Conservation (phyloP, 345 rosid genomes). For the Linum lewisii region DNA sequence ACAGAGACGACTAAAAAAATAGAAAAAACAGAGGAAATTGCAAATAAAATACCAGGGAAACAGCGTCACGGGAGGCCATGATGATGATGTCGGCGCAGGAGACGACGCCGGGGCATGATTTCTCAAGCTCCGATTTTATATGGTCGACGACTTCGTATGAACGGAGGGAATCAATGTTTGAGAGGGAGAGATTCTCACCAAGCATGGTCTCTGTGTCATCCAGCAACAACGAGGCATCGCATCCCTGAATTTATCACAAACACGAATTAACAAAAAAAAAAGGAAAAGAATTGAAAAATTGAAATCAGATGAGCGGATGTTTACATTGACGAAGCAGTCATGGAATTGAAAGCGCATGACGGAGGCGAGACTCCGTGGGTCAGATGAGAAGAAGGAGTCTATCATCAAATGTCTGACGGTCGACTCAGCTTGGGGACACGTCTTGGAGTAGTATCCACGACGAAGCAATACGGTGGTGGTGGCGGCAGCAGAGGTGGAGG, state of each 20-base stretch:
- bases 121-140: slow-evolving; percentile 62
- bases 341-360: slow-evolving; percentile 97
- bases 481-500: slow-evolving; percentile 15
- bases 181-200: slow-evolving; percentile 71
- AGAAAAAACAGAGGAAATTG: neutral
- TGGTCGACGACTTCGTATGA: slow-evolving; percentile 68
- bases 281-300: neutral
- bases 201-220: slow-evolving; percentile 73
- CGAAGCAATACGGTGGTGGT: slow-evolving; percentile 31
- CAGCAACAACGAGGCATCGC: slow-evolving; percentile 74
- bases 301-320: neutral
- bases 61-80: slow-evolving; percentile 91
- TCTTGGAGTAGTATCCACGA: slow-evolving; percentile 51
- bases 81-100: slow-evolving; percentile 87
- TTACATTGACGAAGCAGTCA: slow-evolving; percentile 80
- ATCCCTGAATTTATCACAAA: slow-evolving; percentile 38
- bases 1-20: neutral
- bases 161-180: slow-evolving; percentile 77
- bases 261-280: neutral
- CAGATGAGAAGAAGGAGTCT: slow-evolving; percentile 16
- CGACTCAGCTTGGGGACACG: slow-evolving; percentile 72
- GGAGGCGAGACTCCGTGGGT: slow-evolving; percentile 76
- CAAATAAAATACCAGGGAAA: slow-evolving; percentile 51
- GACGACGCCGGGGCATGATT: slow-evolving; percentile 60
- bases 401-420: slow-evolving; percentile 43